Evolutionary conservation across 225 moss, liverwort and hornwort species (phyloP).

Genomic region (Bryoerythrophyllum caledonicum): DNA sequence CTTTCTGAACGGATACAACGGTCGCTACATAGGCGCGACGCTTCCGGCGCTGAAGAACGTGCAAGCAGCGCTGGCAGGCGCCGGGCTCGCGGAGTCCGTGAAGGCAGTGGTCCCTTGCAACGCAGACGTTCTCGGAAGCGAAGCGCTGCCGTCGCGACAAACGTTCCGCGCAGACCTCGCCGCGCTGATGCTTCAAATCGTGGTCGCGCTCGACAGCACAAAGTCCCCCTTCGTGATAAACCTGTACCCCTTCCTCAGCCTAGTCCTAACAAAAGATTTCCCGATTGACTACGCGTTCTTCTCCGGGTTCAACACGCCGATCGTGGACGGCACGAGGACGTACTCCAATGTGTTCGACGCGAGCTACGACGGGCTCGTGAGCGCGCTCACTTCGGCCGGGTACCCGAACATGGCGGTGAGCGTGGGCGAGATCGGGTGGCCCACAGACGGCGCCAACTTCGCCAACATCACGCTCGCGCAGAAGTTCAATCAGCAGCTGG

Average conservation of each 20-base stretch:
- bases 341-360: constrained; percentile 92
- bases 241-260: constrained; percentile 83
- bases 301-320: constrained; percentile 23
- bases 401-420: constrained; percentile 66
- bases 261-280: constrained; percentile 60
- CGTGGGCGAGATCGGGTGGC: constrained; percentile 96
- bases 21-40: constrained; percentile 35
- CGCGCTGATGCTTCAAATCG: constrained; percentile 57
- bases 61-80: constrained; percentile 68
- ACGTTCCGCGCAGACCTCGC: constrained; percentile 68
- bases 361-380: constrained; percentile 74
- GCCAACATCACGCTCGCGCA: constrained; percentile 58
- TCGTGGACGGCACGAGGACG: constrained; percentile 22
- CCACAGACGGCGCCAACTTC: constrained; percentile 71
- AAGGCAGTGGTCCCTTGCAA: constrained; percentile 86
- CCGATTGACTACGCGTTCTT: constrained; percentile 83
- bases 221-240: constrained; percentile 82
- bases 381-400: constrained; percentile 56
- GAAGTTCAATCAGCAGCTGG: constrained; percentile 67
- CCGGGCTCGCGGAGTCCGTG: constrained; percentile 46
- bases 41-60: constrained; percentile 76
- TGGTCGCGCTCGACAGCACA: constrained; percentile 40
- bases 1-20: constrained; percentile 74
- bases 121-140: constrained; percentile 64
- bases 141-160: constrained; percentile 41